phyloP scores from a whole-genome alignment of 768 basidiomycete species.

The Psilocybe tampanensis region DNA sequence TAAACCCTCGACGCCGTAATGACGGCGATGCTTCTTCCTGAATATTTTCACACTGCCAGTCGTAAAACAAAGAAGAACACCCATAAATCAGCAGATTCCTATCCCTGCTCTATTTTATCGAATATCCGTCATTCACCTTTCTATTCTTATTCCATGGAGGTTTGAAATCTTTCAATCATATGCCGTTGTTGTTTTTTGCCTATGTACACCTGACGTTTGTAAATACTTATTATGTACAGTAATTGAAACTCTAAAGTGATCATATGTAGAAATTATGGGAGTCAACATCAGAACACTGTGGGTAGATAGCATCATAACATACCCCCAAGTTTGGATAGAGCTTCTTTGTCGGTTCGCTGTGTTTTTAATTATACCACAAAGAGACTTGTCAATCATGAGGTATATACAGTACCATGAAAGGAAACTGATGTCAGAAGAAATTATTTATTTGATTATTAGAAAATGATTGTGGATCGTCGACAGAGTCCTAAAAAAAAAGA shows the following conservation, averaged over 20 bases:
- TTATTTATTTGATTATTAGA: not conserved
- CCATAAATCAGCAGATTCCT: not conserved
- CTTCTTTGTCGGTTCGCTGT: not conserved
- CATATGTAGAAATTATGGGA: not conserved
- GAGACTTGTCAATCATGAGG: not conserved
- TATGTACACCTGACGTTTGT: not conserved
- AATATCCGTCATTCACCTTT: not conserved
- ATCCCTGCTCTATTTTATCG: not conserved
- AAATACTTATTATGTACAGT: not conserved
- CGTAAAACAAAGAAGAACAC: not conserved
- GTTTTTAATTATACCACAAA: not conserved
- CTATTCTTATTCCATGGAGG: not conserved
- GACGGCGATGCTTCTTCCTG: conserved; percentile 1
- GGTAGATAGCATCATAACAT: not conserved
- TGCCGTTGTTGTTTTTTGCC: not conserved
- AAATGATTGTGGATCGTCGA: not conserved
- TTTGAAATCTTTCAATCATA: not conserved
- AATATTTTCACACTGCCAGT: not conserved
- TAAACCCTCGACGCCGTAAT: conserved; percentile 3
- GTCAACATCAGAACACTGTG: not conserved
- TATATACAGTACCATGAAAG: not conserved
- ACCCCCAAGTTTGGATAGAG: not conserved
- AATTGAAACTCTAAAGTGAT: not conserved
- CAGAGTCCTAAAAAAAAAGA: conserved; percentile 9
- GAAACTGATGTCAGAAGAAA: not conserved